Evolutionary conservation across 2,329 filamentous ascomycete genomes (phyloP).

Genomic region (Iodosphaeria phyllophila): DNA sequence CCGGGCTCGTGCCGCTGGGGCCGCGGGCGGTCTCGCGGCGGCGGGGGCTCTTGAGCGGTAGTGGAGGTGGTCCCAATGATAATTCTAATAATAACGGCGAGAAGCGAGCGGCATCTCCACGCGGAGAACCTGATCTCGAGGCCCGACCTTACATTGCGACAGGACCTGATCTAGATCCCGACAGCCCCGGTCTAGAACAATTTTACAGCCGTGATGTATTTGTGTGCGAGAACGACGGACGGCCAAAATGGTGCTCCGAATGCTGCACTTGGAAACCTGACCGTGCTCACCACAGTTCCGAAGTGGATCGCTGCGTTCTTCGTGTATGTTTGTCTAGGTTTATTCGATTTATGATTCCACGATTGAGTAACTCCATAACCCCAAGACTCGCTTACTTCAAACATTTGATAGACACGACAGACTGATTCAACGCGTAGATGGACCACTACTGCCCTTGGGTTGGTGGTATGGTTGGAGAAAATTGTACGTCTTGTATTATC

Average conservation of each 20-base stretch:
- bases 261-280: constrained; percentile 84
- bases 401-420: too few relatives aligned
- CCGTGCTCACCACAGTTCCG: constrained; percentile 69
- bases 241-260: constrained; percentile 70
- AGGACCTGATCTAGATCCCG: constrained; percentile 29
- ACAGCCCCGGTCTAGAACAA: constrained; percentile 48
- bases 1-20: constrained; percentile 57
- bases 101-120: constrained; percentile 7
- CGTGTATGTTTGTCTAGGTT: too few relatives aligned
- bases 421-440: too few relatives aligned
- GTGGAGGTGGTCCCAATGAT: too few relatives aligned
- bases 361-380: too few relatives aligned
- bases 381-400: too few relatives aligned
- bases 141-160: constrained; percentile 14
- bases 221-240: constrained; percentile 63
- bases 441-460: constrained; percentile 96
- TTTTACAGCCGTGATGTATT: constrained; percentile 78
- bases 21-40: constrained; percentile 14
- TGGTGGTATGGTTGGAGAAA: constrained; percentile 81
- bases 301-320: constrained; percentile 60
- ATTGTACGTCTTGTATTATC: constrained; percentile 24
- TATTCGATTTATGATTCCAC: too few relatives aligned
- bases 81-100: constrained; percentile 1
- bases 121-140: constrained; percentile 15
- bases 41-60: too few relatives aligned